phyloP scores from a whole-genome alignment of 768 basidiomycete genomes.

The Auriscalpium microsporum region DNA sequence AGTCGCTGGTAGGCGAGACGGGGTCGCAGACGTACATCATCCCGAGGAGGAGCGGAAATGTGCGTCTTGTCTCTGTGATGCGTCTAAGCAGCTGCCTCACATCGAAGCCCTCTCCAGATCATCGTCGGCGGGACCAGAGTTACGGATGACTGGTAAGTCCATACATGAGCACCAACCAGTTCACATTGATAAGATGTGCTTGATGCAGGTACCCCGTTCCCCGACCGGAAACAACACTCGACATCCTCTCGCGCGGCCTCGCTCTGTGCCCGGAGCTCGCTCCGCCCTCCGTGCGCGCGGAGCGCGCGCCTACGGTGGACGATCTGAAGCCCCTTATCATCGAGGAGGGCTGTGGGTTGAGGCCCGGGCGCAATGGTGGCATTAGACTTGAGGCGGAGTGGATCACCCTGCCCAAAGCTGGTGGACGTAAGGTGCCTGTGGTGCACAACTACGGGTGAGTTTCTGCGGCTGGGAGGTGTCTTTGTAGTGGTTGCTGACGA shows the following conservation, averaged over 20 bases:
- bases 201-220: constrained; percentile 46
- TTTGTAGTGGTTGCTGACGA: neutral
- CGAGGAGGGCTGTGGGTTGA: constrained; percentile 47
- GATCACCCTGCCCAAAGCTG: constrained; percentile 23
- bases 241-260: constrained; percentile 43
- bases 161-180: neutral
- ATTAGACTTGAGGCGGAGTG: constrained; percentile 47
- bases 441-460: constrained; percentile 61
- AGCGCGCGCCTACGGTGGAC: constrained; percentile 25
- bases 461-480: neutral
- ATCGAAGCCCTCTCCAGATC: constrained; percentile 24
- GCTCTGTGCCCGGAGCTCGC: constrained; percentile 26
- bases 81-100: no score
- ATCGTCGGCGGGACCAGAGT: constrained; percentile 55
- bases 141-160: constrained; percentile 49
- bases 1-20: constrained; percentile 31
- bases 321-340: constrained; percentile 31
- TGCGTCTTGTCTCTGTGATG: constrained; percentile 9
- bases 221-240: constrained; percentile 50
- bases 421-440: constrained; percentile 33
- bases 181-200: neutral
- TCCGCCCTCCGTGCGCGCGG: constrained; percentile 18
- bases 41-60: constrained; percentile 48
- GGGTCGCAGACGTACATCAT: constrained; percentile 56
- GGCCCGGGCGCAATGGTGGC: constrained; percentile 63